Conservation (phyloP, 176 grass and related monocot species). For the Oryza glaberrima region DNA sequence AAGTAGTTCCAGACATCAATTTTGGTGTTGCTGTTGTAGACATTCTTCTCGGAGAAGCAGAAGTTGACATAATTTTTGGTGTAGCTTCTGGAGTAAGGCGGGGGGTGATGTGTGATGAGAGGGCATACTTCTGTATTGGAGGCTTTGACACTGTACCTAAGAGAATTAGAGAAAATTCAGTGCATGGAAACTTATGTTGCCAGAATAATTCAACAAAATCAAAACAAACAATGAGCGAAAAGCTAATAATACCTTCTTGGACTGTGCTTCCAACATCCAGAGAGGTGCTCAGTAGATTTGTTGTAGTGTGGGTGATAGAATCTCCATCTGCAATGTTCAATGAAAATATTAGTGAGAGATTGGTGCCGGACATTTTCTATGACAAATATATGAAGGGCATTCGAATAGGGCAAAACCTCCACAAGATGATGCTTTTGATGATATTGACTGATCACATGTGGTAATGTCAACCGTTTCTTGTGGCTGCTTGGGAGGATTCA, state of each 20-base stretch:
- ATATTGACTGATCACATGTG: conserved; percentile 68
- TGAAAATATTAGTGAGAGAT: conserved; percentile 7
- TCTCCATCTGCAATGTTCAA: conserved; percentile 53
- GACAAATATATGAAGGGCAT: not conserved
- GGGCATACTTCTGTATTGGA: conserved; percentile 47
- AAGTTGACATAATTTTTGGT: conserved; percentile 62
- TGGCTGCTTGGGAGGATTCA: conserved; percentile 39
- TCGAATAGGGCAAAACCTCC: conserved; percentile 50
- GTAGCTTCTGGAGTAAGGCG: conserved; percentile 59
- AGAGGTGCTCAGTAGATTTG: conserved; percentile 46
- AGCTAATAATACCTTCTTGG: conserved; percentile 49
- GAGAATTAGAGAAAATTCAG: conserved; percentile 39
- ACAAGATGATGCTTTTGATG: conserved; percentile 53
- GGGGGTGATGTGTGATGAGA: conserved; percentile 52
- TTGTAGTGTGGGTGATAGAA: conserved; percentile 26
- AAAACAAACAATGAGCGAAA: conserved; percentile 4
- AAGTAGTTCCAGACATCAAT: conserved; percentile 69
- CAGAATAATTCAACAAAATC: not conserved
- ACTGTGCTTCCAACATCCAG: conserved; percentile 47
- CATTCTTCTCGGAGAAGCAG: conserved; percentile 66
- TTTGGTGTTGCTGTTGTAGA: conserved; percentile 71
- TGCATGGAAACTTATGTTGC: not conserved
- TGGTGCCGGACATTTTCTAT: not conserved
- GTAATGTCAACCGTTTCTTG: conserved; percentile 80
- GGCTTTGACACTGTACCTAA: conserved; percentile 54